These are phyloP conservation scores for Drechmeria coniospora DNA, from an alignment of 2,329 filamentous ascomycete species.

Conservation along the genomic window DNA sequence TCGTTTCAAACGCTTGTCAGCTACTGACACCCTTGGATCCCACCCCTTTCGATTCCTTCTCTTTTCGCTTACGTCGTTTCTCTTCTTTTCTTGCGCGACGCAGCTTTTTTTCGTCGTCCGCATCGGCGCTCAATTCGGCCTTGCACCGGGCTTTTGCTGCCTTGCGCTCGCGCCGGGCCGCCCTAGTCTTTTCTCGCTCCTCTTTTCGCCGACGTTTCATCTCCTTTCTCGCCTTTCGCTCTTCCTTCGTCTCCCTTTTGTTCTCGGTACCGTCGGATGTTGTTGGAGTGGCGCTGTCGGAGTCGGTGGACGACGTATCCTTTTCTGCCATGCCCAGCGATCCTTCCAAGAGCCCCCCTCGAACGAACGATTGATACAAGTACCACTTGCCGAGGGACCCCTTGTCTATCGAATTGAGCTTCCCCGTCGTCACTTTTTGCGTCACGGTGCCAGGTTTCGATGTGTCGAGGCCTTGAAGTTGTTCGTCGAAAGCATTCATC, in stretches of 20 bases:
- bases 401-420: slow-evolving; percentile 40
- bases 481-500: slow-evolving; percentile 87
- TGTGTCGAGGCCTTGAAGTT: slow-evolving; percentile 64
- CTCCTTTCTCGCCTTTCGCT: slow-evolving; percentile 16
- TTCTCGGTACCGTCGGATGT: no score
- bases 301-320: slow-evolving; percentile 10
- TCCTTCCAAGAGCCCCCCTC: slow-evolving; percentile 61
- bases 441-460: slow-evolving; percentile 38
- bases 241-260: slow-evolving; percentile 6
- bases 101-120: slow-evolving; percentile 6
- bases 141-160: slow-evolving; percentile 9
- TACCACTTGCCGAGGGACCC: slow-evolving; percentile 40
- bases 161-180: slow-evolving; percentile 6
- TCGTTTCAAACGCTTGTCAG: slow-evolving; percentile 2
- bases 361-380: slow-evolving; percentile 74
- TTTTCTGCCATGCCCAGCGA: slow-evolving; percentile 33
- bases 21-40: no score
- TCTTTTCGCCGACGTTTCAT: slow-evolving; percentile 29
- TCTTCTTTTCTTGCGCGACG: slow-evolving; percentile 6
- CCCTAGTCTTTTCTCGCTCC: slow-evolving; percentile 17
- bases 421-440: slow-evolving; percentile 38
- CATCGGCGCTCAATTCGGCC: slow-evolving; percentile 12
- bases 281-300: slow-evolving; percentile 14
- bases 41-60: slow-evolving; percentile 10
- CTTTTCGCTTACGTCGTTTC: slow-evolving; percentile 11